Conservation (phyloP, 495 filamentous ascomycete species). For the Jackrogersella multiformis region DNA sequence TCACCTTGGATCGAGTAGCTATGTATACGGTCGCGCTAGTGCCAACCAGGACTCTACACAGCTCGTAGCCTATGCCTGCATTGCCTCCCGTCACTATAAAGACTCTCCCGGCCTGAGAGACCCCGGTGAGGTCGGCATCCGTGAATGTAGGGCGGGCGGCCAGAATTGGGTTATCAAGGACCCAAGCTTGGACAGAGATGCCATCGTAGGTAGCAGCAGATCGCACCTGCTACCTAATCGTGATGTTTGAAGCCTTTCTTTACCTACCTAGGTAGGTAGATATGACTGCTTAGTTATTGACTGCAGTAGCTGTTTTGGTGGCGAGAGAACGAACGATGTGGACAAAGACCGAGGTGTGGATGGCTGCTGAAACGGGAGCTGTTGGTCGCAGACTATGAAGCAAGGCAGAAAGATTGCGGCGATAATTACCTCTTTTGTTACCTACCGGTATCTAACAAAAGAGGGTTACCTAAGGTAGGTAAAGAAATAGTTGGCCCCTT, state of each 20-base stretch:
- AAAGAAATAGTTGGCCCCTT: no score
- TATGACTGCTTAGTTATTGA: background rate
- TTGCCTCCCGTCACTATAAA: slow-evolving; percentile 54
- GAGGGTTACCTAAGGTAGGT: no score
- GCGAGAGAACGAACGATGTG: no score
- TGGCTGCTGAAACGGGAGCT: background rate
- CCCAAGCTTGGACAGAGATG: background rate
- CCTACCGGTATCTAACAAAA: background rate
- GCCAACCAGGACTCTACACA: slow-evolving; percentile 50
- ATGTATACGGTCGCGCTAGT: slow-evolving; percentile 51
- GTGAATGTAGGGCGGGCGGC: slow-evolving; percentile 36
- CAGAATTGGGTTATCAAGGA: slow-evolving; percentile 34
- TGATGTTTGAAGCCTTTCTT: background rate
- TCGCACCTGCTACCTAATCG: background rate
- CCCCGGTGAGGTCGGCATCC: slow-evolving; percentile 17
- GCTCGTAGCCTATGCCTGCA: slow-evolving; percentile 53
- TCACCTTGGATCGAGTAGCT: slow-evolving; percentile 44
- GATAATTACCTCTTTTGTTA: background rate
- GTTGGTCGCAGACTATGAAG: background rate
- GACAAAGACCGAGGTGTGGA: background rate
- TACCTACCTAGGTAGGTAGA: no score
- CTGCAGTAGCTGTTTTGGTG: no score
- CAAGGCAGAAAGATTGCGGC: no score
- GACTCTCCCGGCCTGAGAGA: slow-evolving; percentile 49
- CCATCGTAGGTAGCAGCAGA: background rate